Base-by-base conservation (phyloP, 768 basidiomycete genomes). In the Pisolithus orientalis region DNA sequence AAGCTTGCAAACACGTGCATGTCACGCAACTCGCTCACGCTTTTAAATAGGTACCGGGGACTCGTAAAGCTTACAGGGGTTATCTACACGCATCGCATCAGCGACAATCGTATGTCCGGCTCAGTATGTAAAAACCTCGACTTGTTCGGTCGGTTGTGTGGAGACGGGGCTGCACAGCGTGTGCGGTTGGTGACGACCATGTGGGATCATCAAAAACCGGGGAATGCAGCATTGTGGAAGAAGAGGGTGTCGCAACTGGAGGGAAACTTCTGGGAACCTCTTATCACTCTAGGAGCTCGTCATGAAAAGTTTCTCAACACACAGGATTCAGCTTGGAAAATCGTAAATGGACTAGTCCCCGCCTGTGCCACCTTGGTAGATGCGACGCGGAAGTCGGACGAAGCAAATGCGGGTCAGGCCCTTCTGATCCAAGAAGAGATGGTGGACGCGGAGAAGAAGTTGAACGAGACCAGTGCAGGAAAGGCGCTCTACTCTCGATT, bases 71-170 rank as follows among this genome's bases (percentile, higher is more conserved):
- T 67, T 5, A 44, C 61, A 17, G 74, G 73, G 7, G 55, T 73
- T 32, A 49, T 70, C n/a, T 71, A 70, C 53, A 39, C 68, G 17
- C 68, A 71, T 37, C 61, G 64, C 28, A 72, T 74, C 42, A 61
- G 67, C 29, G 67, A 72, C 49, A 69, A 57, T 29, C 65, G 68
- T 4, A 60, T 75, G 59, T 54, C 61, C 9, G 70, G 68, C 16
- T 63, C 68, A 11, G 52, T 54, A 5, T 44, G 48, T 24, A 62
- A 58, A 38, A 71, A 70, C 51, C 64, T 73, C 44, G 53, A 57
- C 16, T 50, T 72, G 54, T 71, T 75, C 50, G 54, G 60, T 27
- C 57, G 61, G 27, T 51, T 75, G 16, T 75, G 74, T 37, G 74
- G 73, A 4, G 34, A 59, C 8, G n/a, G 53, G 3, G 58, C 65